Percentiles rank a stretch among this genome's conserved stretches.
These are phyloP conservation scores for Huntiella decipiens DNA, from an alignment of 2,329 filamentous ascomycete species.

Conservation along the genomic window DNA sequence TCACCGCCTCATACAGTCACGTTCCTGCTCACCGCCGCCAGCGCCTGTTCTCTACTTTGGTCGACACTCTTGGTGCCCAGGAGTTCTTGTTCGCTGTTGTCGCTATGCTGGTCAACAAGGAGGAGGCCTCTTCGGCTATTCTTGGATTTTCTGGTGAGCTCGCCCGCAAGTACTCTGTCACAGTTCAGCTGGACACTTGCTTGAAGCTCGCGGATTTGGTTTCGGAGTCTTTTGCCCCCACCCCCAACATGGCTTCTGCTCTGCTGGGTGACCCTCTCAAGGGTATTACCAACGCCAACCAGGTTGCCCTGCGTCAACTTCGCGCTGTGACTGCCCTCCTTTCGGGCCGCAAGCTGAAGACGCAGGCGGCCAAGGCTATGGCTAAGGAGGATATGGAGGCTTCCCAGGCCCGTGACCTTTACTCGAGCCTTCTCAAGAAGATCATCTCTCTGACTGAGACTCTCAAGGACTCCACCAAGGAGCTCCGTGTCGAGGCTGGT, in stretches of 20 bases:
- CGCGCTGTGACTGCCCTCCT: constrained; percentile 38
- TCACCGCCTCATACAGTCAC: constrained; percentile 90
- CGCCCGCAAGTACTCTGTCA: constrained; percentile 50
- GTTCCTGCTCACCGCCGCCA: constrained; percentile 74
- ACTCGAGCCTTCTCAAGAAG: constrained; percentile 47
- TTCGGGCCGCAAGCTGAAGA: constrained; percentile 35
- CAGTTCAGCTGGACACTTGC: constrained; percentile 60
- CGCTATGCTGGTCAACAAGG: constrained; percentile 75
- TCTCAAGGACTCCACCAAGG: constrained; percentile 33
- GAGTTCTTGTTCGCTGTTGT: constrained; percentile 80
- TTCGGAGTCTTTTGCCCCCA: constrained; percentile 54
- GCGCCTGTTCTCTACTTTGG: constrained; percentile 65
- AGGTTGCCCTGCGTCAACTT: constrained; percentile 34
- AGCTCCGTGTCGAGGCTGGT: constrained; percentile 39
- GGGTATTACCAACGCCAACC: constrained; percentile 23
- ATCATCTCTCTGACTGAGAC: constrained; percentile 46
- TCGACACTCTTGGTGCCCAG: constrained; percentile 64
- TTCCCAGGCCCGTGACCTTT: constrained; percentile 47
- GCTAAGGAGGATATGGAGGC: constrained; percentile 45
- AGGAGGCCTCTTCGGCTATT: constrained; percentile 48
- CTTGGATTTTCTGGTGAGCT: constrained; percentile 59
- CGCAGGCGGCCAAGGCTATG: constrained; percentile 36
- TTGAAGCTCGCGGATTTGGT: constrained; percentile 59
- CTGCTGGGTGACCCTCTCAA: constrained; percentile 35
- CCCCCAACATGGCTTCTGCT: constrained; percentile 52